phyloP scores from a whole-genome alignment of 768 basidiomycete genomes.

The Rhizopogon vesiculosus region DNA sequence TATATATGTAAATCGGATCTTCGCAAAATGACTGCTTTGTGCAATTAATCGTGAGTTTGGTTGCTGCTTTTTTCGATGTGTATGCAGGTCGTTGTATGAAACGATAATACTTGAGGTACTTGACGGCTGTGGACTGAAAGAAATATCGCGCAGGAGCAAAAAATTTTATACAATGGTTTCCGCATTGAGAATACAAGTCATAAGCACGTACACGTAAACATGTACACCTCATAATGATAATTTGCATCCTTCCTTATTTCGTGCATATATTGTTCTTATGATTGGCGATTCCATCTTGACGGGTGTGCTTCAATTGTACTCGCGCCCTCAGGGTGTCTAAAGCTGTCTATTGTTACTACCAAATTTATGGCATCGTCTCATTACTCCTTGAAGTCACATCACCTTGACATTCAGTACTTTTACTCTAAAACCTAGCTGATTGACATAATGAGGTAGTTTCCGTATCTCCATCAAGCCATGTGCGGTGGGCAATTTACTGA shows the following conservation, averaged over 20 bases:
- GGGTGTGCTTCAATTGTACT: not conserved
- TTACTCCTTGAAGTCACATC: not conserved
- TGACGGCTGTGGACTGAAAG: not conserved
- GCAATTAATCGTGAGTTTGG: not conserved
- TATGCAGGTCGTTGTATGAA: not conserved
- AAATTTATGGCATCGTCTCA: not conserved
- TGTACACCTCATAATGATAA: not conserved
- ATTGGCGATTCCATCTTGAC: not conserved
- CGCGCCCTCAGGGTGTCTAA: not conserved
- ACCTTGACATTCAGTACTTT: not conserved
- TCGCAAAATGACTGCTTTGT: not conserved
- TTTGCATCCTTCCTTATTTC: not conserved
- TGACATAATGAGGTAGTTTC: not conserved
- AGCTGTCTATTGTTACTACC: not conserved
- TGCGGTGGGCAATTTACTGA: not conserved
- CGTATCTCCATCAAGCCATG: not conserved
- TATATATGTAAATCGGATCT: not conserved
- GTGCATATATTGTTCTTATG: not conserved
- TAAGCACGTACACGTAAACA: not conserved
- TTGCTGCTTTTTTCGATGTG: slow-evolving; percentile 4
- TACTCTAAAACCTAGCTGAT: not conserved
- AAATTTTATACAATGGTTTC: slow-evolving; percentile 4
- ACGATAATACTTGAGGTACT: not conserved
- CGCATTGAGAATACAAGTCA: slow-evolving; percentile 1
- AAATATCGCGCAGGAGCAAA: not conserved